A percentile compares a stretch with the other conserved stretches of the same genome.
Conservation (phyloP, 2,329 filamentous ascomycete genomes). For the Rachicladosporium sp. region DNA sequence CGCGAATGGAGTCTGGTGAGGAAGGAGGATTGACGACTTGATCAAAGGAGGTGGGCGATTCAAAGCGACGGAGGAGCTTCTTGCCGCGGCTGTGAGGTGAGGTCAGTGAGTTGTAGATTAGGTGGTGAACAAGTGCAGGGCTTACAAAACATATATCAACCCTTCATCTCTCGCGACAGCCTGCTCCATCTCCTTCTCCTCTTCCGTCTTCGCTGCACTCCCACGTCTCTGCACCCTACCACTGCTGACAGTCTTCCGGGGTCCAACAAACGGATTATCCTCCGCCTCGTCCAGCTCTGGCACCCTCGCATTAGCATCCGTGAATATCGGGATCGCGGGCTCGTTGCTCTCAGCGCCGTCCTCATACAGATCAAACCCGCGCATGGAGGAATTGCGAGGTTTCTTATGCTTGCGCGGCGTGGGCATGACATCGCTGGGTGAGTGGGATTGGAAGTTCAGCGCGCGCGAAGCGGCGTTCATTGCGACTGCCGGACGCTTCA, state of each 20-base stretch:
- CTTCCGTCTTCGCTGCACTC: conserved; percentile 34
- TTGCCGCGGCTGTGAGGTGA: conserved; percentile 54
- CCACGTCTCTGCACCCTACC: conserved; percentile 31
- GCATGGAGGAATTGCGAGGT: conserved; percentile 20
- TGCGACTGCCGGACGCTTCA: conserved; percentile 36
- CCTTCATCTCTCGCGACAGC: conserved; percentile 56
- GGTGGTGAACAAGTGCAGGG: conserved; percentile 18
- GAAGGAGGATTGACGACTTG: background rate
- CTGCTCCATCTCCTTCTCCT: conserved; percentile 48
- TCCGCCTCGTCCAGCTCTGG: conserved; percentile 53
- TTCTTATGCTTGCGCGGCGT: conserved; percentile 41
- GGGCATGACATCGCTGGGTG: conserved; percentile 46
- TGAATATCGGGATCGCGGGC: conserved; percentile 55
- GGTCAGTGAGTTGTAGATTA: conserved; percentile 14
- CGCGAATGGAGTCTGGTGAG: conserved; percentile 1
- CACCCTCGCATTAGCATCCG: conserved; percentile 63
- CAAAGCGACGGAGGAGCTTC: conserved; percentile 61
- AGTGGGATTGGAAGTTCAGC: conserved; percentile 43
- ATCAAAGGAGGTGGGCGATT: conserved; percentile 14
- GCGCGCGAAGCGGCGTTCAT: conserved; percentile 39
- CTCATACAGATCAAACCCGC: conserved; percentile 43
- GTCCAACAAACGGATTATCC: conserved; percentile 61
- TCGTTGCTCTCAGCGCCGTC: conserved; percentile 30
- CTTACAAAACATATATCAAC: conserved; percentile 66
- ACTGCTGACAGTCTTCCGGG: conserved; percentile 25